Base-by-base conservation (phyloP, 352 stramenopile species). In the Phytophthora idaei region DNA sequence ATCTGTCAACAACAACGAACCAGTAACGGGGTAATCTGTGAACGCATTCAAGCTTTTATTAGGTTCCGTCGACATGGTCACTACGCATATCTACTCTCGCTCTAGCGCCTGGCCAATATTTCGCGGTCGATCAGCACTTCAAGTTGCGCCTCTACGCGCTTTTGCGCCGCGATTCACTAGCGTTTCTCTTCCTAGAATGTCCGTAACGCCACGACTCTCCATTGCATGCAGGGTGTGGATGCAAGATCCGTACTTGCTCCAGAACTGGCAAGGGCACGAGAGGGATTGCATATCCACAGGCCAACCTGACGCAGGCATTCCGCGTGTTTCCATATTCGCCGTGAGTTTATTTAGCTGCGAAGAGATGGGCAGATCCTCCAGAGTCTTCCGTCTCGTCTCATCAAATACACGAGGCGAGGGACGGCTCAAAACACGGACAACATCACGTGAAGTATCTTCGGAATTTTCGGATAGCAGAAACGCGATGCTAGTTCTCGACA, bases 391-490 rank as follows among this genome's bases (percentile, higher is more conserved):
- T 32, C 45, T 9, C 10, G 14, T 37, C 28, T 53, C 47, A 28
- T 37, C 47, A 39, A 21, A 39, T 6, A 53, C 47, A 14, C 27
- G 27, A 2, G 27, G 47, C 1, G 47, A 36, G 2, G 47, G 47
- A 15, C 15, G 11, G 15, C 27, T 53, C 4, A 59, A 8, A 4
- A 67, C 59, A 1, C n/a, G 32, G 1, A 67, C 27, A 2, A 37
- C 31, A 6, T 49, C 29, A 21, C 8, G 2, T 29, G 36, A 5
- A 0, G 46, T n/a, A 36, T 53, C 27, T 1, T 48, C 32, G 28
- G 29, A 15, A 8, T 25, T 15, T 14, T 44, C 34, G 2, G 10
- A 31, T 10, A 68, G 15, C 34, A 68, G 21, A 14, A 62, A 68
- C 2, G 36, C 15, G 17, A 62, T 62, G 27, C 31, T 41, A 31